phyloP scores from a whole-genome alignment of 164 flowering plant species.

The Akebia trifoliata region DNA sequence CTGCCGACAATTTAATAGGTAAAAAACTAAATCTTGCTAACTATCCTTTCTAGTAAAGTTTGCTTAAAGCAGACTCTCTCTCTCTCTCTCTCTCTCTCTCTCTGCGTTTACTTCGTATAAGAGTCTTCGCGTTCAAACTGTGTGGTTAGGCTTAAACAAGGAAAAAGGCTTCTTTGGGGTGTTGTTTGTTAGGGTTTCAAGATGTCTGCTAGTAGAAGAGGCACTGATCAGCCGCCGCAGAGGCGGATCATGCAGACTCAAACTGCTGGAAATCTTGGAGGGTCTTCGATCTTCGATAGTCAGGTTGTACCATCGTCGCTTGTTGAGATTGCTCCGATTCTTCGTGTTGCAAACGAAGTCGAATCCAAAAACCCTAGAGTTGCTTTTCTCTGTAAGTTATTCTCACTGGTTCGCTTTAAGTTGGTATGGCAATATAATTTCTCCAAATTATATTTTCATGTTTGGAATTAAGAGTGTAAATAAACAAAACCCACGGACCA shows the following conservation, averaged over 20 bases:
- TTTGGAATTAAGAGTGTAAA: too few relatives aligned
- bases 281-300: slow-evolving; percentile 59
- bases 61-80: too few relatives aligned
- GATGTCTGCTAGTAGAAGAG: slow-evolving; percentile 32
- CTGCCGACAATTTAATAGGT: too few relatives aligned
- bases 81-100: too few relatives aligned
- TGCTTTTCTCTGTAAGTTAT: slow-evolving; percentile 60
- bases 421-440: too few relatives aligned
- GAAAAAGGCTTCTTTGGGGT: not conserved
- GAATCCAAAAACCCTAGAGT: slow-evolving; percentile 66
- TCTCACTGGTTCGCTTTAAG: not conserved
- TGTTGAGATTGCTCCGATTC: slow-evolving; percentile 70
- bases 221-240: slow-evolving; percentile 37
- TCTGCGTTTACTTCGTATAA: too few relatives aligned
- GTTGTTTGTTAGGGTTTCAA: not conserved
- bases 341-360: slow-evolving; percentile 75
- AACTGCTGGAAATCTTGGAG: slow-evolving; percentile 63
- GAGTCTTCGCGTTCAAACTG: too few relatives aligned
- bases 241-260: slow-evolving; percentile 58
- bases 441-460: too few relatives aligned
- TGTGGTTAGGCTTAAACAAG: not conserved
- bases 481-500: too few relatives aligned
- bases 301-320: slow-evolving; percentile 72
- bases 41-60: too few relatives aligned
- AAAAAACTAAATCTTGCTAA: too few relatives aligned